Evolutionary conservation across 2,329 filamentous ascomycete genomes (phyloP).

Genomic region (Monosporascus ibericus): DNA sequence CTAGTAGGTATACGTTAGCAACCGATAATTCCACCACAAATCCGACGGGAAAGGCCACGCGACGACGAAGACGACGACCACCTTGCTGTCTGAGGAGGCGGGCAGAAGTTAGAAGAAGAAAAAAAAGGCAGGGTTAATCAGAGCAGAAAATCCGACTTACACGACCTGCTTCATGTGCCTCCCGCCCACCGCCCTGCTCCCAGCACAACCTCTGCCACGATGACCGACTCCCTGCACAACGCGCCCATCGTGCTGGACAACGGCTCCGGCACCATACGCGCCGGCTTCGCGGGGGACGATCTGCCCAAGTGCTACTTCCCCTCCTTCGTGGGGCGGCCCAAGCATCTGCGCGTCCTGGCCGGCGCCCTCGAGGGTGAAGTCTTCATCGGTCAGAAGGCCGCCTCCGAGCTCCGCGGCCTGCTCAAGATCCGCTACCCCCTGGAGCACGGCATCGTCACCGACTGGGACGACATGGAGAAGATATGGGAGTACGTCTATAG

Average conservation of each 20-base stretch:
- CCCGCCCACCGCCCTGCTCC: background rate
- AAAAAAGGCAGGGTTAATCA: background rate
- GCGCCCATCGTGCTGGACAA: constrained; percentile 98
- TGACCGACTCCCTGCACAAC: constrained; percentile 75
- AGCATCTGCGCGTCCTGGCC: constrained; percentile 91
- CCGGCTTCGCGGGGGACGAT: constrained; percentile 94
- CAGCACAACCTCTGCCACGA: constrained; percentile 19
- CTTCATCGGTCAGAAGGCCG: constrained; percentile 86
- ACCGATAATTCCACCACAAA: too few relatives aligned
- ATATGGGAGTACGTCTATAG: constrained; percentile 99
- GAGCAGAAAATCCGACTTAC: background rate
- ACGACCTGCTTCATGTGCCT: background rate
- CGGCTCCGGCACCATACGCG: constrained; percentile 93
- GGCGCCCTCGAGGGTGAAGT: constrained; percentile 94
- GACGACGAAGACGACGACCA: background rate
- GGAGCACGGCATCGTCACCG: constrained; percentile 96
- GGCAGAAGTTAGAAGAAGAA: background rate
- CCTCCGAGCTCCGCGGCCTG: constrained; percentile 82
- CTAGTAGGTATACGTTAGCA: too few relatives aligned
- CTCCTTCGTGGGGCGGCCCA: constrained; percentile 92
- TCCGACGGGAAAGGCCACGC: too few relatives aligned
- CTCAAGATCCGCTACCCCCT: constrained; percentile 94
- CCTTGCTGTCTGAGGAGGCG: background rate
- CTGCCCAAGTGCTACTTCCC: constrained; percentile 95
- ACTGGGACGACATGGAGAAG: constrained; percentile 99